Conservation (phyloP, 768 basidiomycete species). For the Macrocybe gigantea region DNA sequence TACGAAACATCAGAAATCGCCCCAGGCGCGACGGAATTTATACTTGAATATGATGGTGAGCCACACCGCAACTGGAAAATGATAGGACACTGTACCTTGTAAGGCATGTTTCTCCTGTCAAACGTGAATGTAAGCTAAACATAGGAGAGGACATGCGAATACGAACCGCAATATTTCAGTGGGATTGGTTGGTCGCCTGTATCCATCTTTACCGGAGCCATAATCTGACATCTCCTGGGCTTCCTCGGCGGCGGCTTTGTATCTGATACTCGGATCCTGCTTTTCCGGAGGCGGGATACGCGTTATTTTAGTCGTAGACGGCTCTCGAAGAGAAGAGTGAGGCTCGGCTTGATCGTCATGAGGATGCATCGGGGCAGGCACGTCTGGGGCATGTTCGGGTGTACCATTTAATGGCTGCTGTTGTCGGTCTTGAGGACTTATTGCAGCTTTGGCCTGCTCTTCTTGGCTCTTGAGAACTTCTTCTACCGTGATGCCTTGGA, state of each 20-base stretch:
- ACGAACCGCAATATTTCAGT: slow-evolving; percentile 70
- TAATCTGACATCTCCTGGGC: slow-evolving; percentile 55
- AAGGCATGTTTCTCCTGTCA: slow-evolving; percentile 70
- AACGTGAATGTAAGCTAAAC: background rate
- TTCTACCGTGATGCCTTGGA: slow-evolving; percentile 74
- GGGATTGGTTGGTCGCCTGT: slow-evolving; percentile 65
- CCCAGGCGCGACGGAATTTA: slow-evolving; percentile 86
- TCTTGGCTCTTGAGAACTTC: slow-evolving; percentile 59
- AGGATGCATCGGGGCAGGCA: slow-evolving; percentile 19
- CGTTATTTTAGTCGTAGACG: slow-evolving; percentile 41
- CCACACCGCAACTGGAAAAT: slow-evolving; percentile 34
- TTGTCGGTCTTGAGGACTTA: background rate
- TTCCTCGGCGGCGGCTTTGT: slow-evolving; percentile 48
- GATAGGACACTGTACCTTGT: slow-evolving; percentile 58
- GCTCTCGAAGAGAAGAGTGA: slow-evolving; percentile 17
- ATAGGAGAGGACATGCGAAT: slow-evolving; percentile 2
- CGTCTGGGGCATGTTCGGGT: slow-evolving; percentile 9
- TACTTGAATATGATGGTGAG: slow-evolving; percentile 66
- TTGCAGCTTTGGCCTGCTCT: slow-evolving; percentile 9
- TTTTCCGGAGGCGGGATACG: slow-evolving; percentile 61
- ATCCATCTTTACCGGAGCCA: slow-evolving; percentile 68
- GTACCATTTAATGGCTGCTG: slow-evolving; percentile 1
- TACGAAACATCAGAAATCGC: slow-evolving; percentile 58
- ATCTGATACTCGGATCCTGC: slow-evolving; percentile 61
- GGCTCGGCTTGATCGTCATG: slow-evolving; percentile 28